Evolutionary conservation across 78 protist species (phyloP).

Genomic region (Polysphondylium violaceum): DNA sequence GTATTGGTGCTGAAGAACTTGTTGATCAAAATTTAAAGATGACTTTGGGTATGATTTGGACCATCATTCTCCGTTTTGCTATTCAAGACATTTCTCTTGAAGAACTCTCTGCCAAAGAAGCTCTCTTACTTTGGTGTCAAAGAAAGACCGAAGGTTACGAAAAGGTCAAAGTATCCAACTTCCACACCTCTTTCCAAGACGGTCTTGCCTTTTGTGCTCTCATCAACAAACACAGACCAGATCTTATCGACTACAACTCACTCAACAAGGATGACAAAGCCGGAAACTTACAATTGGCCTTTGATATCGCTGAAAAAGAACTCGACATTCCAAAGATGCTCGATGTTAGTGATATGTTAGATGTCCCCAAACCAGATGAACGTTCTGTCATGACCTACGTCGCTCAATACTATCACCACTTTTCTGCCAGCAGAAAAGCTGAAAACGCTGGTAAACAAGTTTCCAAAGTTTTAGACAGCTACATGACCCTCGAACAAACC

Average conservation of each 20-base stretch:
- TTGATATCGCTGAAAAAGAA: conserved; percentile 87
- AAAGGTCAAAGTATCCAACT: conserved; percentile 76
- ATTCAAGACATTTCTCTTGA: conserved; percentile 86
- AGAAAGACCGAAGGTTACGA: conserved; percentile 72
- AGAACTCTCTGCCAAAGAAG: conserved; percentile 87
- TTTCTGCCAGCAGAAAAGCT: conserved; percentile 75
- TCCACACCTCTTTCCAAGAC: conserved; percentile 83
- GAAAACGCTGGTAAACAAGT: conserved; percentile 85
- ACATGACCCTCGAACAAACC: conserved; percentile 80
- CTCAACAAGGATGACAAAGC: conserved; percentile 65
- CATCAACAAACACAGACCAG: conserved; percentile 89
- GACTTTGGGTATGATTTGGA: conserved; percentile 89
- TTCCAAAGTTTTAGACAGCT: conserved; percentile 56
- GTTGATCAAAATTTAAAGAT: conserved; percentile 81
- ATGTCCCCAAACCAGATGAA: conserved; percentile 87
- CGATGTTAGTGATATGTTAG: conserved; percentile 88
- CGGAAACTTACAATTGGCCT: conserved; percentile 86
- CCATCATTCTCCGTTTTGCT: conserved; percentile 86
- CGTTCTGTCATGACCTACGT: conserved; percentile 91
- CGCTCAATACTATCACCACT: conserved; percentile 87
- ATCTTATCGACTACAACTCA: conserved; percentile 68
- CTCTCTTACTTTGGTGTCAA: conserved; percentile 88
- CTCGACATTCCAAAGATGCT: conserved; percentile 89
- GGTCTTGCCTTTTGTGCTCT: conserved; percentile 90
- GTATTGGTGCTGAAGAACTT: conserved; percentile 81